Conservation (phyloP, 495 filamentous ascomycete genomes). For the Xanthoparmelia taractica region DNA sequence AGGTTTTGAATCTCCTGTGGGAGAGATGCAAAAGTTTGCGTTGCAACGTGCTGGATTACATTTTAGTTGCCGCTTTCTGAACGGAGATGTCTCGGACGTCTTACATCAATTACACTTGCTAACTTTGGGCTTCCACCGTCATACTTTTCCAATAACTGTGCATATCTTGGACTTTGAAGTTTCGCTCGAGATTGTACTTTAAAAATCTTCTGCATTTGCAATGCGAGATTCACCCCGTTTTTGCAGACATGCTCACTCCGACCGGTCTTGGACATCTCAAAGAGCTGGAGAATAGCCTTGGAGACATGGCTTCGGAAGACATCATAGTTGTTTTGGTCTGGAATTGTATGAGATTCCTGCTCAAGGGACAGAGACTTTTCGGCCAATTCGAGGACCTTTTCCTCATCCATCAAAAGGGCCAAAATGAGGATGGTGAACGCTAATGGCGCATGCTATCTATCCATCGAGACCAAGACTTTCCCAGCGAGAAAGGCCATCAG, state of each 20-base stretch:
- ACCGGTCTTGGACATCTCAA: not conserved
- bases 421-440: not conserved
- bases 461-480: not conserved
- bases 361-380: not conserved
- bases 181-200: not conserved
- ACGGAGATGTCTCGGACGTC: not conserved
- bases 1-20: not conserved
- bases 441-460: not conserved
- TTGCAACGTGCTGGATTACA: not conserved
- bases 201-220: not conserved
- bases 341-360: not conserved
- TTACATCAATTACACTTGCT: not conserved
- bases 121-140: not conserved
- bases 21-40: not conserved
- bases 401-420: not conserved
- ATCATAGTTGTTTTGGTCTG: not conserved
- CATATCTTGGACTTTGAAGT: not conserved
- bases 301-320: not conserved
- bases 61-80: not conserved
- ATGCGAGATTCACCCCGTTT: not conserved
- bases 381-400: not conserved
- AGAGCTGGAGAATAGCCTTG: not conserved
- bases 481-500: not conserved
- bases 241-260: not conserved
- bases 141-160: not conserved